Conservation (phyloP, 441 rosid species). For the Francoa sonchifolia region DNA sequence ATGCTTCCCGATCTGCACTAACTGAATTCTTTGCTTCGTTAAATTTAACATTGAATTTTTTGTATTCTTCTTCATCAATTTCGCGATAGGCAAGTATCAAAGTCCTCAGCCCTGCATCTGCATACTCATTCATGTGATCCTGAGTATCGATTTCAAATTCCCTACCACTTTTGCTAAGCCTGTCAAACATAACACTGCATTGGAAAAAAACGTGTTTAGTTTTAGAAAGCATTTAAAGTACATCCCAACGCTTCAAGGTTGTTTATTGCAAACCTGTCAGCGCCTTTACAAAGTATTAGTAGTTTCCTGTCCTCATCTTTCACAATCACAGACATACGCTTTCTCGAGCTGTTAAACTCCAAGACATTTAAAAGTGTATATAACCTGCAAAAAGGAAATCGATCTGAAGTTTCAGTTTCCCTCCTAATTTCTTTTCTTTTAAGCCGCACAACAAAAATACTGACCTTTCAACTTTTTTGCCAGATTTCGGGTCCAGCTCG, state of each 20-base stretch:
- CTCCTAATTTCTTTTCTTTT: no score
- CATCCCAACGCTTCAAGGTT: neutral
- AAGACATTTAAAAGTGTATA: conserved; percentile 37
- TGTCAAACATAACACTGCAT: conserved; percentile 78
- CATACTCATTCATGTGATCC: conserved; percentile 66
- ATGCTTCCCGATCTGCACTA: conserved; percentile 55
- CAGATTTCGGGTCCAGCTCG: conserved; percentile 51
- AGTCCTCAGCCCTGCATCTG: conserved; percentile 90
- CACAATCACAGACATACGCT: conserved; percentile 58
- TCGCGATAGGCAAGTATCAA: conserved; percentile 81
- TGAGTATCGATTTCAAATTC: conserved; percentile 54
- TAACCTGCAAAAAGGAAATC: conserved; percentile 29
- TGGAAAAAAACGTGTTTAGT: neutral
- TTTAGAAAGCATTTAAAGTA: no score
- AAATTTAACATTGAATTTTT: conserved; percentile 41
- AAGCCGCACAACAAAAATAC: neutral
- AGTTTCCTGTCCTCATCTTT: conserved; percentile 37
- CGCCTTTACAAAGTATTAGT: conserved; percentile 47
- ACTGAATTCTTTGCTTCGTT: conserved; percentile 54
- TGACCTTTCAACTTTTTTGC: conserved; percentile 55
- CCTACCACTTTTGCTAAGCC: conserved; percentile 54
- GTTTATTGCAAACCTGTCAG: conserved; percentile 40
- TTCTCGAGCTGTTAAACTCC: conserved; percentile 52
- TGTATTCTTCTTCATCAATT: conserved; percentile 51
- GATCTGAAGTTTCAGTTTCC: no score